Percentiles rank a stretch among this genome's conserved stretches.
Conservation (phyloP, 2,329 filamentous ascomycete genomes). For the Diaporthe sp. region DNA sequence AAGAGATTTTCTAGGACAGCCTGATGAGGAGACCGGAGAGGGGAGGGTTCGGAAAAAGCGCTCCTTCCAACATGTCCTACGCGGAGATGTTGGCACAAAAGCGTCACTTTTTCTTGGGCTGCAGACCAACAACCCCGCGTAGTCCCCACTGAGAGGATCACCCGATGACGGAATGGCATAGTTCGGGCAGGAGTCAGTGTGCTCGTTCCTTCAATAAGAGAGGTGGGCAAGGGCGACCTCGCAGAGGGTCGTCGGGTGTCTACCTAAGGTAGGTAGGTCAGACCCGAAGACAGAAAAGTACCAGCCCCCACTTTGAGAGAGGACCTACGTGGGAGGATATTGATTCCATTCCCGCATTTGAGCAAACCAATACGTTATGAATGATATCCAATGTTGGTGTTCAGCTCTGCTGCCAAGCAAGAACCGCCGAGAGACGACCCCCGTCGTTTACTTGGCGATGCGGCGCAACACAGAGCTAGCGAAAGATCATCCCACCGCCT, state of each 20-base stretch:
- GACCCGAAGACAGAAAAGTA: background rate
- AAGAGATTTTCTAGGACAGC: slow-evolving; percentile 4
- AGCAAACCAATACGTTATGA: slow-evolving; percentile 23
- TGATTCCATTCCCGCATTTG: background rate
- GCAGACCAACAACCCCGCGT: background rate
- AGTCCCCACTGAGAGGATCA: slow-evolving; percentile 7
- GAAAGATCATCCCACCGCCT: slow-evolving; percentile 22
- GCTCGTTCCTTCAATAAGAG: background rate
- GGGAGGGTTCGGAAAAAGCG: background rate
- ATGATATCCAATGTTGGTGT: slow-evolving; percentile 11
- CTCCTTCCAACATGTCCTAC: background rate
- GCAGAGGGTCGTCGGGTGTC: background rate
- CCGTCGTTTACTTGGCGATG: slow-evolving; percentile 19
- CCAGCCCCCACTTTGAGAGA: slow-evolving; percentile 5
- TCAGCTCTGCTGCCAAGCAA: slow-evolving; percentile 26
- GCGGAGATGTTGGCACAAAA: slow-evolving; percentile 7
- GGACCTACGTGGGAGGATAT: background rate
- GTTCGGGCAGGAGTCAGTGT: background rate
- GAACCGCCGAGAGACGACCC: slow-evolving; percentile 14
- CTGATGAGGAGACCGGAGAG: slow-evolving; percentile 24
- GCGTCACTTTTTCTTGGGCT: slow-evolving; percentile 13
- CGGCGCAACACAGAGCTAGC: slow-evolving; percentile 21
- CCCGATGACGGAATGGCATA: background rate
- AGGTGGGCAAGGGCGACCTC: background rate
- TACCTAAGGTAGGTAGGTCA: background rate